Conservation (phyloP, 768 basidiomycete species). For the Termitomyces sp. region DNA sequence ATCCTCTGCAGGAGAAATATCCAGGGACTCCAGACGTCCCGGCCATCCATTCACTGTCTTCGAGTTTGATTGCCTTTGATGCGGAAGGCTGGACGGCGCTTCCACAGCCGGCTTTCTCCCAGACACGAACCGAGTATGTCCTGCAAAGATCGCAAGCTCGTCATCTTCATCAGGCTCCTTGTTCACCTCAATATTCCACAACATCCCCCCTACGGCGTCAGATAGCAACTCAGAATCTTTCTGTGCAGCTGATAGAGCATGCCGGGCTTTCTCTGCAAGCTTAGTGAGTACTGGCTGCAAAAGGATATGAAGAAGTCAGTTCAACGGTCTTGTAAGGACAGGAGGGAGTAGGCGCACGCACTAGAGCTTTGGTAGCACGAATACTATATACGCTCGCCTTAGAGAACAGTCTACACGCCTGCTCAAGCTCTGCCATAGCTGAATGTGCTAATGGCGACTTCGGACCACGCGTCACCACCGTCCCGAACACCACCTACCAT, state of each 20-base stretch:
- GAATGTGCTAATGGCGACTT: conserved; percentile 58
- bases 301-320: not conserved
- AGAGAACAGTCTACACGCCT: conserved; percentile 60
- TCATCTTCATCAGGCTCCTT: conserved; percentile 56
- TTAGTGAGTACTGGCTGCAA: conserved; percentile 53
- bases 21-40: not conserved
- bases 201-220: conserved; percentile 32
- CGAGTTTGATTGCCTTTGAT: not conserved
- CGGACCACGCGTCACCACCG: conserved; percentile 72
- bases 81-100: not conserved
- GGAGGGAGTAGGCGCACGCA: conserved; percentile 24
- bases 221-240: conserved; percentile 26
- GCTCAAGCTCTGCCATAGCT: conserved; percentile 67
- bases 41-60: conserved; percentile 2
- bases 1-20: not conserved
- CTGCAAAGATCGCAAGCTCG: conserved; percentile 66
- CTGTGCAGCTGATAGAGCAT: conserved; percentile 41
- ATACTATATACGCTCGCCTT: conserved; percentile 55
- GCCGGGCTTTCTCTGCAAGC: conserved; percentile 63
- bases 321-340: no score
- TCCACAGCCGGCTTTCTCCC: conserved; percentile 25
- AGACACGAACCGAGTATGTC: conserved; percentile 59
- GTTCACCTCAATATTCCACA: conserved; percentile 43
- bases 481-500: conserved; percentile 67
- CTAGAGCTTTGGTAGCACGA: conserved; percentile 61